Base-by-base conservation (phyloP, 2,329 filamentous ascomycete genomes). In the Tolypocladium endophyticum region DNA sequence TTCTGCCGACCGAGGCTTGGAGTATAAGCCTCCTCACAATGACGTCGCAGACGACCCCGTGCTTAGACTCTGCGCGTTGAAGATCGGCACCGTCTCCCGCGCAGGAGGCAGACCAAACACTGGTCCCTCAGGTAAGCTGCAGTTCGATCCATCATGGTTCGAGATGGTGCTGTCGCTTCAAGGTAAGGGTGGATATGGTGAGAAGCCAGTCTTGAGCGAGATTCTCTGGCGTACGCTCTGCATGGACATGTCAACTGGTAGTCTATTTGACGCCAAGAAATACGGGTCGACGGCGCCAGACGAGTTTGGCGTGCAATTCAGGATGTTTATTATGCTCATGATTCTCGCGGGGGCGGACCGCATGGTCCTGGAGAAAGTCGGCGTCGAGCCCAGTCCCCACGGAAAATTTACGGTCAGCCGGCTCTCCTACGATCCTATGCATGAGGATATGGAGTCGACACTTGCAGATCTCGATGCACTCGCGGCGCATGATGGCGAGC, bases 271-370 rank as follows among this genome's bases (percentile, higher is more conserved):
- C 50, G 56, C 62, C 5, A 38, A 53, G 11, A 55, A 60, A 28
- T 64, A 61, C 58, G 60, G 62, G 9, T 16, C 33, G 7, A 45
- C 57, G 23, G 64, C 65, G 12, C 65, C 66, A 0, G 63, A 63
- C n/a, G 62, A 63, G 11, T 62, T 65, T 11, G 62, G 62, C 1
- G 25, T 45, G 6, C 64, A 69, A 58, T 68, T 67, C 58, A 59
- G 59, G 18, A 60, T 62, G 16, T 66, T 68, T 39, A 58, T 67
- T 39, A 36, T 65, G 39, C 59, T 67, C n/a, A 59, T 66, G 61
- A 64, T 69, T 7, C 61, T 67, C 54, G 67, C 71, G 7, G 71
- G 70, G 57, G 73, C 72, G 20, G 74, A 74, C 60, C 69, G 69
- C 28, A 68, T 65, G 39, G 67, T 71, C 2, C 69, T 70, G 39